phyloP scores from a whole-genome alignment of 2,329 filamentous ascomycete genomes.

The Nannizziopsis arthrosporioides region DNA sequence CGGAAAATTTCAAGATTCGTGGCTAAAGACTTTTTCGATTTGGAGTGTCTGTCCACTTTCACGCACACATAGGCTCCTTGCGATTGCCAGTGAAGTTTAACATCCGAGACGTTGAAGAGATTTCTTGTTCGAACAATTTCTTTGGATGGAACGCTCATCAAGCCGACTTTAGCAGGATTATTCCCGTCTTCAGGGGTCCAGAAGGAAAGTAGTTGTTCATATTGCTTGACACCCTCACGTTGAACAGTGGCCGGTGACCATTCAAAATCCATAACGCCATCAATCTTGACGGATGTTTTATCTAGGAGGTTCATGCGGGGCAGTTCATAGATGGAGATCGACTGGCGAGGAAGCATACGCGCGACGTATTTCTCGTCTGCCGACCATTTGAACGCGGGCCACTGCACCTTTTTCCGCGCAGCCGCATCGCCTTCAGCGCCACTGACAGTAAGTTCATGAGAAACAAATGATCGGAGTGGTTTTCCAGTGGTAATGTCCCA shows the following conservation, averaged over 20 bases:
- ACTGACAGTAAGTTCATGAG: conserved; percentile 61
- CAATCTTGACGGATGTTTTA: conserved; percentile 88
- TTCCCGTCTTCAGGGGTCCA: conserved; percentile 98
- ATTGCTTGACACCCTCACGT: conserved; percentile 74
- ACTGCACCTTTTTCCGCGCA: conserved; percentile 85
- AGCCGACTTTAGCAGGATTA: conserved; percentile 90
- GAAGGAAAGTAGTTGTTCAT: conserved; percentile 95
- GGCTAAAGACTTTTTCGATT: conserved; percentile 95
- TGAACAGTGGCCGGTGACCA: conserved; percentile 79
- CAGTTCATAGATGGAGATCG: conserved; percentile 82
- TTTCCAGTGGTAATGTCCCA: conserved; percentile 90
- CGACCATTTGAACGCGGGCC: conserved; percentile 99
- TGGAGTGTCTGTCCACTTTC: conserved; percentile 97
- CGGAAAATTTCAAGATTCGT: conserved; percentile 99
- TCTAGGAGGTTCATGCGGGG: conserved; percentile 82
- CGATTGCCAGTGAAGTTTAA: conserved; percentile 97
- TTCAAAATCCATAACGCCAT: conserved; percentile 94
- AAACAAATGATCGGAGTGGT: conserved; percentile 85
- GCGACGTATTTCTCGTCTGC: conserved; percentile 95
- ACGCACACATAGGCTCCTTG: conserved; percentile 89
- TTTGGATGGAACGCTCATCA: conserved; percentile 94
- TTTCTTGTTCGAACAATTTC: conserved; percentile 89
- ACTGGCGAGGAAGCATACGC: conserved; percentile 72
- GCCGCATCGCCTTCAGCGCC: conserved; percentile 50
- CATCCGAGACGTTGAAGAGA: conserved; percentile 94